These are phyloP conservation scores for Jaapia argillacea DNA, from an alignment of 768 basidiomycete species.

Conservation along the genomic window DNA sequence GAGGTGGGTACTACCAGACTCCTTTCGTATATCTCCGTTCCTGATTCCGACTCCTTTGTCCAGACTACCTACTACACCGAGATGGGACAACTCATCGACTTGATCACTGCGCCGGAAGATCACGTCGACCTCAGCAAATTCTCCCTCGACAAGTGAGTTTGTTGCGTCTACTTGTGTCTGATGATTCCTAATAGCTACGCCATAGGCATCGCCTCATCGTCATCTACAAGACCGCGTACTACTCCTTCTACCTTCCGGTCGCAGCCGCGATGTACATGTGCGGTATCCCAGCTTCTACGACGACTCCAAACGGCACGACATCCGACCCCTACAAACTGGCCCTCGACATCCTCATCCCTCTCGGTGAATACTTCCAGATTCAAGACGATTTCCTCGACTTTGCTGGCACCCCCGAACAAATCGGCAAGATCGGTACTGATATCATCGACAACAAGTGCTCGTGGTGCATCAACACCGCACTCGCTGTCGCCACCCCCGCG, in stretches of 20 bases:
- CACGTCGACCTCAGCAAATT: constrained; percentile 81
- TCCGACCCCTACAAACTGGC: constrained; percentile 64
- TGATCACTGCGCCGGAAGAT: constrained; percentile 93
- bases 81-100: constrained; percentile 91
- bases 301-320: constrained; percentile 27
- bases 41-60: not conserved
- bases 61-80: constrained; percentile 80
- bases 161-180: not conserved
- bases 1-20: constrained; percentile 38
- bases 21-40: not conserved
- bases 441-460: constrained; percentile 99
- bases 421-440: constrained; percentile 97
- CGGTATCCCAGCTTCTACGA: constrained; percentile 42
- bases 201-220: constrained; percentile 84
- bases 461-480: constrained; percentile 89
- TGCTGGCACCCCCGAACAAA: constrained; percentile 78
- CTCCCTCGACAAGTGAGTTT: constrained; percentile 66
- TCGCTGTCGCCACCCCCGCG: constrained; percentile 42
- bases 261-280: constrained; percentile 85
- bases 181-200: not conserved
- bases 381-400: constrained; percentile 98
- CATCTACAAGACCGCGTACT: constrained; percentile 94
- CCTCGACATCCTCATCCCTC: constrained; percentile 72
- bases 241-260: constrained; percentile 98
- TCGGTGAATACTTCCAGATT: constrained; percentile 98